These are phyloP conservation scores for Lactarius tabidus DNA, from an alignment of 768 basidiomycete genomes.

Conservation along the genomic window DNA sequence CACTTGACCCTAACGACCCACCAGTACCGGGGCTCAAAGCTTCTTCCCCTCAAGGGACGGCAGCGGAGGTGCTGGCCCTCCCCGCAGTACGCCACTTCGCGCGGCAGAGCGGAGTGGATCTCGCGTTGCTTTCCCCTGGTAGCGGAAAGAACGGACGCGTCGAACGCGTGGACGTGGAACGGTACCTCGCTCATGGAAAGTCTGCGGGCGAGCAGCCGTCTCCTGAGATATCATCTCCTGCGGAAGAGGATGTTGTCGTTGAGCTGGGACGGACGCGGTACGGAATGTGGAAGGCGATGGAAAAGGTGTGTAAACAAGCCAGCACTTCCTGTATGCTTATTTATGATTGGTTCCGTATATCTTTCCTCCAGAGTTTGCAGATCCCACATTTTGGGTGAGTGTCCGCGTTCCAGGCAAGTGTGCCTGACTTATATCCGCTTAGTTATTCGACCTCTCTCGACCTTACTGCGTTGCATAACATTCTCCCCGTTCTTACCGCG, in stretches of 20 bases:
- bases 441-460: constrained; percentile 76
- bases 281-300: constrained; percentile 91
- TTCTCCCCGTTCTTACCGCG: constrained; percentile 61
- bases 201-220: constrained; percentile 20
- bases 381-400: constrained; percentile 80
- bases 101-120: constrained; percentile 57
- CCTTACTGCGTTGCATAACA: constrained; percentile 59
- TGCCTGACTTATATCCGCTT: constrained; percentile 5
- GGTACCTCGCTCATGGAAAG: constrained; percentile 41
- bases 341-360: background rate
- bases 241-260: constrained; percentile 49
- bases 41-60: background rate
- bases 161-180: constrained; percentile 70
- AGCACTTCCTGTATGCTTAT: background rate
- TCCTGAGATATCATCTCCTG: constrained; percentile 13
- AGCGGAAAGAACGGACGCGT: constrained; percentile 73
- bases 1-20: constrained; percentile 56
- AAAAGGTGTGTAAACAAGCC: constrained; percentile 46
- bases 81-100: constrained; percentile 81
- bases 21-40: constrained; percentile 2
- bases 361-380: constrained; percentile 58
- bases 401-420: background rate
- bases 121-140: constrained; percentile 54
- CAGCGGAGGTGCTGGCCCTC: constrained; percentile 53
- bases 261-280: constrained; percentile 74